Evolutionary conservation across 148 eudicot species (phyloP), one percentile per base, ranked within the genome.

Genomic region (Pharnaceum exiguum): DNA sequence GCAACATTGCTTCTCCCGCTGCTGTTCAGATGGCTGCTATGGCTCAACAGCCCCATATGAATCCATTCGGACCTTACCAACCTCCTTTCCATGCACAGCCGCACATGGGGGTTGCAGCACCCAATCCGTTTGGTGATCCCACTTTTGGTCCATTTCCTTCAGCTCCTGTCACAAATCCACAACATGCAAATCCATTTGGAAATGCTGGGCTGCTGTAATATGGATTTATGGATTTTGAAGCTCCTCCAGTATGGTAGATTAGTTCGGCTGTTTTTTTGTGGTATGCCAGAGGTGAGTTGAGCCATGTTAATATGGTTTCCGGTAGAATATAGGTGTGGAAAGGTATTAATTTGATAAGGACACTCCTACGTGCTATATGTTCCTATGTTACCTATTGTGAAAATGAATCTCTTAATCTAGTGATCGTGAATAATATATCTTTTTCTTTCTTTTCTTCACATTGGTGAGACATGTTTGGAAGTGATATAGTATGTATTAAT

Each of bases 21-120:
- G 55, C 85, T 11, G 96, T 83, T 63, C 95, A 85, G 65, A 86
- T 89, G 95, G 69, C 76, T 44, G 43, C 70, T 26, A 66, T 76
- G 68, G 37, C 79, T 23, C 95, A 76, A 21, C 80, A 78, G 61
- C 86, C 70, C 54, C 82, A 71, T 62, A 53, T 24, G 45, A 89
- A 84, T 63, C 96, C 95, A 16, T 89, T 89, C 37, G 87, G 72
- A 37, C 61, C 85, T 1, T 86, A 77, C 62, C 89, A 73, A 67
- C 83, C 84, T 32, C 59, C 76, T 26, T 85, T 79, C 29, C 89
- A 77, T 32, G 73, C 80, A 42, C 91, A 67, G 55, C 79, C 82
- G 46, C 68, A 63, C 51, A 27, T 53, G 5, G 58, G 58, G 16
- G 18, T 46, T 48, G 66, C 54, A 9, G 73, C 62, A 0, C 71